Evolutionary conservation across 257 asterid genomes (phyloP), one percentile per base, ranked within the genome.

Genomic region (Gentiana straminea): DNA sequence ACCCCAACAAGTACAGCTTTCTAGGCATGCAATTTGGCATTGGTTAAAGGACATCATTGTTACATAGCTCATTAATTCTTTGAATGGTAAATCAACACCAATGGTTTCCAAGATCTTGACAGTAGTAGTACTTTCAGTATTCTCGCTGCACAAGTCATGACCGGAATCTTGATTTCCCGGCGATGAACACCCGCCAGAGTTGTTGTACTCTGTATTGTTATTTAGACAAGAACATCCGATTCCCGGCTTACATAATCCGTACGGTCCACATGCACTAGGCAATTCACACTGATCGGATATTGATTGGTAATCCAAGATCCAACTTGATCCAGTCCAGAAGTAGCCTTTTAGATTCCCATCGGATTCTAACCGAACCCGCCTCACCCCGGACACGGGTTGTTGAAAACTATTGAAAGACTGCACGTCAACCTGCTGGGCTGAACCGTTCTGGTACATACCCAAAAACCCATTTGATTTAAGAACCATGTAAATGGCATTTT

Each of bases 1-100:
- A 2, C 96, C 98, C 96, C 95, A 84, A 51, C 96, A 91, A 12
- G 89, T 70, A 56, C 98, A 91, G 63, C 79, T 81, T 1, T 52
- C 57, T 59, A 67, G 75, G 57, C 98, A 91, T 33, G 82, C 55
- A 5, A 59, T 62, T 71, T 82, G 92, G 55, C 98, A 91, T 63
- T 57, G 54, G 45, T 71, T 70, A 3, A 77, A 13, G 32, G 85
- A 77, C 33, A 39, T 65, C 94, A 74, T 76, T 55, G 43, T 77
- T 35, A 12, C 11, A 63, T 73, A 84, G 54, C 68, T 72, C 93
- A 87, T 73, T 5, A 79, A 32, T 55, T 91, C 94, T 35, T 85
- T 87, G 66, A 64, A 81, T n/a, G 96, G 88, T 77, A 91, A 39
- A 8, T 91, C 96, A 13, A 91, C 90, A 52, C 95, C 96, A 6